These are phyloP conservation scores for Acanthamoeba sp. DNA, from an alignment of 208 protist genomes.

Conservation along the genomic window DNA sequence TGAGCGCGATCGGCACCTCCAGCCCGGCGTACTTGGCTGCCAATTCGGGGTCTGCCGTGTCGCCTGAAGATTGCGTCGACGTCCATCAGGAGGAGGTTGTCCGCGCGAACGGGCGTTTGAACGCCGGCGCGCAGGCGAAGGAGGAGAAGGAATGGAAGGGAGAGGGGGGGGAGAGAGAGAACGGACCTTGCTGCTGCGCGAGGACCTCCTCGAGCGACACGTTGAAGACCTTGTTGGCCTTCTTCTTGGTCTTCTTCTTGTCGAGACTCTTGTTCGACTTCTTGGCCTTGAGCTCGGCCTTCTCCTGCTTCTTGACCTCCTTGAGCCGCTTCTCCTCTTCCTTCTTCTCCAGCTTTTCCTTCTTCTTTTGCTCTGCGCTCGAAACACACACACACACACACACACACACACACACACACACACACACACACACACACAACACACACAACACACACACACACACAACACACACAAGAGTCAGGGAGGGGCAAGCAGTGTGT, in stretches of 20 bases:
- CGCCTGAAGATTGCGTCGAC: background rate
- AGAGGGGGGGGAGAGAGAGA: background rate
- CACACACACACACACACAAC: too few relatives aligned
- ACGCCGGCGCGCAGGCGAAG: background rate
- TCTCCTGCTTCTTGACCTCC: conserved; percentile 35
- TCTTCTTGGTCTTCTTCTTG: conserved; percentile 33
- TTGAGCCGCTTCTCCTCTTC: conserved; percentile 23
- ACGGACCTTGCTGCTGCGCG: conserved; percentile 3
- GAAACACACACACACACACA: too few relatives aligned
- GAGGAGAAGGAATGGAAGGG: background rate
- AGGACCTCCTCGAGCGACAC: conserved; percentile 18
- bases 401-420: too few relatives aligned
- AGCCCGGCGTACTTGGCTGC: background rate
- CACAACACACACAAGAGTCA: too few relatives aligned
- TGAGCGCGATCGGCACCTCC: conserved; percentile 32
- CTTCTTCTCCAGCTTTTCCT: conserved; percentile 35
- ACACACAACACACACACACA: too few relatives aligned
- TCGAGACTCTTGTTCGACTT: background rate
- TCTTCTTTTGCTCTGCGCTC: conserved; percentile 64
- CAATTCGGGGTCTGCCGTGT: background rate
- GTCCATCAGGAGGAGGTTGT: too few relatives aligned
- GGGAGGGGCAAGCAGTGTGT: background rate
- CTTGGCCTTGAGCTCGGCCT: conserved; percentile 32
- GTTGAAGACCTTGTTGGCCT: conserved; percentile 18
- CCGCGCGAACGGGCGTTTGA: too few relatives aligned